Conservation (phyloP, 345 rosid genomes). For the Citropsis articulata region DNA sequence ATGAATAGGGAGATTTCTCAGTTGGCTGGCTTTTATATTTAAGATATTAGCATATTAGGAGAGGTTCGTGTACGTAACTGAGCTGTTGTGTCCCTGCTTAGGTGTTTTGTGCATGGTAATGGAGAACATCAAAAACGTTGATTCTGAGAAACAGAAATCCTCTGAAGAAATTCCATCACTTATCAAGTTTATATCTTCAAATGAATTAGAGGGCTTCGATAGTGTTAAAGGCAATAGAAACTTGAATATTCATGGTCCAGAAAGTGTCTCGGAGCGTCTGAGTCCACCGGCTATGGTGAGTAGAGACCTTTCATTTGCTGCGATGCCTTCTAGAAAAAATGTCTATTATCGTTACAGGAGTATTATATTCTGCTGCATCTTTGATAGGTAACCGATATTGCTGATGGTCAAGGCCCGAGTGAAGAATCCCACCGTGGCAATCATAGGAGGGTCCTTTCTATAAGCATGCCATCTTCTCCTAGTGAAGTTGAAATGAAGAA, state of each 20-base stretch:
- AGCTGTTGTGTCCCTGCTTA: neutral
- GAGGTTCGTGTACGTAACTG: neutral
- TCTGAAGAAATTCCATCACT: conserved; percentile 41
- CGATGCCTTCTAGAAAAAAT: neutral
- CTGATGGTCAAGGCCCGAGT: neutral
- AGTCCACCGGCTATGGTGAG: conserved; percentile 21
- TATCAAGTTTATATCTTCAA: conserved; percentile 41
- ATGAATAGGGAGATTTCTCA: neutral
- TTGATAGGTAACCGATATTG: conserved; percentile 1
- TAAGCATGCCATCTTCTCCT: conserved; percentile 72
- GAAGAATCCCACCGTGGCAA: conserved; percentile 17
- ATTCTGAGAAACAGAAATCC: conserved; percentile 22
- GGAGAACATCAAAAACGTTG: conserved; percentile 25
- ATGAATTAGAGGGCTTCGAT: conserved; percentile 53
- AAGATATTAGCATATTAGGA: neutral
- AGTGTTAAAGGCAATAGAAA: neutral
- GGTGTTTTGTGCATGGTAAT: conserved; percentile 17
- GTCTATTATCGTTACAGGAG: neutral
- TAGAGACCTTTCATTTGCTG: neutral
- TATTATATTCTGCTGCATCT: neutral
- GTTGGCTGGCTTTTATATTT: neutral
- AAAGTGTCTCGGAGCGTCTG: neutral
- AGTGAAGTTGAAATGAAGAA: conserved; percentile 9
- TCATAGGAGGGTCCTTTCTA: conserved; percentile 44
- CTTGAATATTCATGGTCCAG: neutral